A percentile compares a stretch with the other conserved stretches of the same genome.
These are phyloP conservation scores for Avena eriantha DNA, from an alignment of 176 grass and related monocot species.

Conservation along the genomic window DNA sequence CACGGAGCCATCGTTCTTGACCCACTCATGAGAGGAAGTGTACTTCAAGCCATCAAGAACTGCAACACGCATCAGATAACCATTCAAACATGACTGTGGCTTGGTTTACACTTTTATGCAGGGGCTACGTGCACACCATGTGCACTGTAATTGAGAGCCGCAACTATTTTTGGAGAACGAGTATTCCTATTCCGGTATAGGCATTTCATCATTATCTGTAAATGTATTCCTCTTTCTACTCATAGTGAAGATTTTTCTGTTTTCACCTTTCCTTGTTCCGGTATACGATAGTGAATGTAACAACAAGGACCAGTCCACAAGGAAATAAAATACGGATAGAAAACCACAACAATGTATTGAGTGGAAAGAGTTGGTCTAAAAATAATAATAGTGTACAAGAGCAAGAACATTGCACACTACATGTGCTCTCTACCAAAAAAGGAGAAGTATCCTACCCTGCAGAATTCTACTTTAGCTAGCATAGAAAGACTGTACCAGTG, in stretches of 20 bases:
- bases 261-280: background rate
- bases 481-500: constrained; percentile 44
- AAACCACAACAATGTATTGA: constrained; percentile 14
- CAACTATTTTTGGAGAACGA: background rate
- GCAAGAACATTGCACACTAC: background rate
- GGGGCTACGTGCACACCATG: background rate
- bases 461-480: constrained; percentile 46
- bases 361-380: constrained; percentile 1
- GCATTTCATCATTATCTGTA: background rate
- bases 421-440: constrained; percentile 23
- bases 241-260: background rate
- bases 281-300: background rate
- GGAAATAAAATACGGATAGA: background rate
- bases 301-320: background rate
- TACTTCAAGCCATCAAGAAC: constrained; percentile 68
- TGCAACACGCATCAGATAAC: constrained; percentile 30
- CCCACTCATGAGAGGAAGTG: constrained; percentile 64
- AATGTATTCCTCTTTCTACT: background rate
- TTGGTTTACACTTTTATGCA: constrained; percentile 6
- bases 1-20: constrained; percentile 67
- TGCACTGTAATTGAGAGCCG: background rate
- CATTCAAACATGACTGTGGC: background rate
- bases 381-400: background rate
- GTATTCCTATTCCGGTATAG: background rate
- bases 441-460: background rate